Evolutionary conservation across 768 basidiomycete genomes (phyloP), one percentile per base, ranked within the genome.

Genomic region (Lentinula guzmanii): DNA sequence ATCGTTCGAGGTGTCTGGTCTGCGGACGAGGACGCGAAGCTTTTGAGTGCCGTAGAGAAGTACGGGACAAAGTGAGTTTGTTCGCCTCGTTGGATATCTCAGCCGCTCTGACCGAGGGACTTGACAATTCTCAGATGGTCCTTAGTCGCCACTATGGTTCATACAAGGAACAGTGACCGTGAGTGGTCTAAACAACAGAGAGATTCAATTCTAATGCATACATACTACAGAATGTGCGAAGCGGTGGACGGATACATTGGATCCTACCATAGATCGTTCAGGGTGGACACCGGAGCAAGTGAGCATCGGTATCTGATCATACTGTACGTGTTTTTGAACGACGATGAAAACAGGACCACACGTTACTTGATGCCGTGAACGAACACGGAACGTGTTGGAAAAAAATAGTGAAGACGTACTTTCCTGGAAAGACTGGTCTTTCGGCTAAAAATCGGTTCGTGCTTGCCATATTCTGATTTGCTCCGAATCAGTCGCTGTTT

Each of bases 1-100:
- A 82, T 84, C 35, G 80, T 83, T 34, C 84, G 84, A 68, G 84
- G 84, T 46, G 82, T 82, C 5, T 85, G 84, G 84, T 77, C 82
- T 5, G 79, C 82, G 7, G 83, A 84, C 54, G 84, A 85, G 67
- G 84, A 85, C 62, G 79, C 82, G 69, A 77, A 79, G 45, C 73
- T 85, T 5, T 75, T 83, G 56, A 78, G 78, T 64, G 84, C 82
- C 21, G 82, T 85, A 34, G 79, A 82, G 39, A 74, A 76, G 63
- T 81, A 81, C 65, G 84, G 84, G 4, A 82, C 82, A 60, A 78
- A 79, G 82, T 82, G 66, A 62, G 74, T 37, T 34, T 28, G 6
- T 9, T 11, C 37, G 13, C n/a, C 24, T 56, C 10, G 21, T 37
- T 21, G 7, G n/a, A 31, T 13, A 41, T 11, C 33, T 11, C 33